These are phyloP conservation scores for Dipodascopsis tothii DNA, from an alignment of 805 yeast species.

Conservation along the genomic window DNA sequence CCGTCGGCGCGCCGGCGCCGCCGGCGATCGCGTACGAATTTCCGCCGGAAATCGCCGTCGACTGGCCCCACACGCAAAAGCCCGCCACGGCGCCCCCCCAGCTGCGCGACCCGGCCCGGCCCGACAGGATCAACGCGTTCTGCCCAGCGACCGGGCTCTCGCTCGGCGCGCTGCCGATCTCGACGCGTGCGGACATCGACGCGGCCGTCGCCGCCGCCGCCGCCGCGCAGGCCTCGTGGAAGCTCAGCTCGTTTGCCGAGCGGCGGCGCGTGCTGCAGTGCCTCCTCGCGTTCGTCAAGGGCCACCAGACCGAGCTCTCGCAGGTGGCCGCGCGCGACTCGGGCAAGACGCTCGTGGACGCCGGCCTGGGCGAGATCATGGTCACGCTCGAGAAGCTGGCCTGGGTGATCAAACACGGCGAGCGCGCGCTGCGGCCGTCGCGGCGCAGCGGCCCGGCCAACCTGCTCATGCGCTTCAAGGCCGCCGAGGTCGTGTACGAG, in stretches of 20 bases:
- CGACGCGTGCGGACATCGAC: constrained; percentile 66
- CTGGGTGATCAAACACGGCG: constrained; percentile 86
- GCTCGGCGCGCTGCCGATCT: constrained; percentile 63
- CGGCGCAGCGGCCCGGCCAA: constrained; percentile 82
- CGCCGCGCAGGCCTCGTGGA: constrained; percentile 43
- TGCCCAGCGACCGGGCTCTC: constrained; percentile 96
- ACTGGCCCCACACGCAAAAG: too few species aligned
- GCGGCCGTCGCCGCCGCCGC: constrained; percentile 46
- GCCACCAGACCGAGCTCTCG: constrained; percentile 79
- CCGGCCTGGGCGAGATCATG: constrained; percentile 70
- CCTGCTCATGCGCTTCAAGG: constrained; percentile 71
- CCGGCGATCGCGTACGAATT: too few species aligned
- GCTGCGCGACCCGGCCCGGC: constrained; percentile 1
- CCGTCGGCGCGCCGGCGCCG: too few species aligned
- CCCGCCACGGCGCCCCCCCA: too few species aligned
- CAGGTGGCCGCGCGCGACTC: constrained; percentile 93
- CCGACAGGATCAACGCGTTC: constrained; percentile 59
- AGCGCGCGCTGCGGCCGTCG: constrained; percentile 57
- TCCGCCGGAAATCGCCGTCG: too few species aligned
- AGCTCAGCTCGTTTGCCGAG: constrained; percentile 48
- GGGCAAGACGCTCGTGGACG: constrained; percentile 93
- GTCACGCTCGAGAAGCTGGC: constrained; percentile 87
- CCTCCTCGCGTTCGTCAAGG: constrained; percentile 60
- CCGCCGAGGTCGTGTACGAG: constrained; percentile 88
- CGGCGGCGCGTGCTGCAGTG: constrained; percentile 68